phyloP scores from a whole-genome alignment of 352 stramenopile species.

The Phytopythium kandeliae region DNA sequence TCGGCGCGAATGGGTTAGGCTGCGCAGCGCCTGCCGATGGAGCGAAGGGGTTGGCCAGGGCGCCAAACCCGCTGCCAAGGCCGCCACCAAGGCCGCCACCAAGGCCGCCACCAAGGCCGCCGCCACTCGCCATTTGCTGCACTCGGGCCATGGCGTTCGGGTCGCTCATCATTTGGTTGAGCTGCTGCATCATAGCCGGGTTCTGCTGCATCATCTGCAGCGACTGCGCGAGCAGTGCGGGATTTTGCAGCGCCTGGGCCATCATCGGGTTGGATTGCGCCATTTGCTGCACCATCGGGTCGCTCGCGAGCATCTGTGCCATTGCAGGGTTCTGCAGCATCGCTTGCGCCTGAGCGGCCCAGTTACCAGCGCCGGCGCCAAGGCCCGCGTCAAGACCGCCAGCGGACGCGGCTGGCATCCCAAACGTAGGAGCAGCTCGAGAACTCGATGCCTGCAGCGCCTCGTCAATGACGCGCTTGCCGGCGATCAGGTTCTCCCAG shows the following conservation, averaged over 20 bases:
- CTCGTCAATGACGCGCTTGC: conserved; percentile 69
- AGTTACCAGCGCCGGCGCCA: conserved; percentile 17
- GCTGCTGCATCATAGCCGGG: conserved; percentile 73
- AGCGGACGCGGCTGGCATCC: conserved; percentile 4
- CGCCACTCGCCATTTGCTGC: conserved; percentile 63
- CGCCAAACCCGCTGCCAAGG: conserved; percentile 13
- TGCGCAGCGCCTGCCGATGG: conserved; percentile 3
- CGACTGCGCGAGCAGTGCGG: conserved; percentile 58
- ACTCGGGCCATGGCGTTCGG: conserved; percentile 62
- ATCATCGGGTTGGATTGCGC: conserved; percentile 74
- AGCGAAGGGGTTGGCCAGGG: conserved; percentile 41
- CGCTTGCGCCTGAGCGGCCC: conserved; percentile 48
- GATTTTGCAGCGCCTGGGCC: conserved; percentile 70
- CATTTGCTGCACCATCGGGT: conserved; percentile 81
- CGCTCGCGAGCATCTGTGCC: conserved; percentile 52
- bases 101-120: too few species aligned
- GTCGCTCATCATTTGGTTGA: conserved; percentile 78
- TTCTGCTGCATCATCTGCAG: conserved; percentile 72
- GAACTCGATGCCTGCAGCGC: conserved; percentile 7
- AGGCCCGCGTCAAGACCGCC: conserved; percentile 12
- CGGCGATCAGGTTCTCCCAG: conserved; percentile 65
- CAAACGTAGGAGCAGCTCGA: conserved; percentile 12
- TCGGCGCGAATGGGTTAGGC: conserved; percentile 14
- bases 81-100: too few species aligned
- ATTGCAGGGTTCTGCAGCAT: conserved; percentile 77